These are phyloP conservation scores for Salicornia ramosissima DNA, from an alignment of 148 eudicot species.

Conservation along the genomic window DNA sequence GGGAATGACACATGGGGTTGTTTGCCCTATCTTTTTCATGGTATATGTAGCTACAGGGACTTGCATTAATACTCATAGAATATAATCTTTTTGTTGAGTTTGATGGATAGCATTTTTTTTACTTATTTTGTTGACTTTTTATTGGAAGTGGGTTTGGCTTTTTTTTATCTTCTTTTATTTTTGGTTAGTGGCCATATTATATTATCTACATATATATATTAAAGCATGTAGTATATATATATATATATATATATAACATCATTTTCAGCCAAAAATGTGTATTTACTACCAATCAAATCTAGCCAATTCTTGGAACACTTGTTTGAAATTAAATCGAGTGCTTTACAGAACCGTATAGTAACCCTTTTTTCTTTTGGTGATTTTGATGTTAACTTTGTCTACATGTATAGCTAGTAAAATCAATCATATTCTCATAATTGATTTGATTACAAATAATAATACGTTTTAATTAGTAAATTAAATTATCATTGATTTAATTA, in stretches of 20 bases:
- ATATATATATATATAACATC: not conserved
- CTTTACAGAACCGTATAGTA: not conserved
- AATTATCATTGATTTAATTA: too few species aligned
- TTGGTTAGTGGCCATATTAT: not conserved
- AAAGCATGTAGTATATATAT: not conserved
- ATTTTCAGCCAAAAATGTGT: not conserved
- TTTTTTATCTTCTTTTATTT: not conserved
- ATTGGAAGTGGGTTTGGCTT: conserved; percentile 18
- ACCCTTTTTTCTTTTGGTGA: not conserved
- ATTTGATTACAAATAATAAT: not conserved
- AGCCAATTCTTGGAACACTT: not conserved
- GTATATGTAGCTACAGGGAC: conserved; percentile 10
- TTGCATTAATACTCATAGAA: conserved; percentile 3
- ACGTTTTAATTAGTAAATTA: too few species aligned
- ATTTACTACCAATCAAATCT: not conserved
- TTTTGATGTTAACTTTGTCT: conserved; percentile 9
- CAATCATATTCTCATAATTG: not conserved
- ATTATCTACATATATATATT: not conserved
- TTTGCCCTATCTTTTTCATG: conserved; percentile 4
- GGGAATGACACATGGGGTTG: conserved; percentile 1
- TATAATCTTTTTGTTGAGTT: conserved; percentile 7
- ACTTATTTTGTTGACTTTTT: conserved; percentile 15
- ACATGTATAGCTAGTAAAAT: not conserved
- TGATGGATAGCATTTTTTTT: conserved; percentile 6
- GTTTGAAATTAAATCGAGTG: not conserved